Conservation (phyloP, 2,329 filamentous ascomycete genomes). For the Alternaria ventricosa region DNA sequence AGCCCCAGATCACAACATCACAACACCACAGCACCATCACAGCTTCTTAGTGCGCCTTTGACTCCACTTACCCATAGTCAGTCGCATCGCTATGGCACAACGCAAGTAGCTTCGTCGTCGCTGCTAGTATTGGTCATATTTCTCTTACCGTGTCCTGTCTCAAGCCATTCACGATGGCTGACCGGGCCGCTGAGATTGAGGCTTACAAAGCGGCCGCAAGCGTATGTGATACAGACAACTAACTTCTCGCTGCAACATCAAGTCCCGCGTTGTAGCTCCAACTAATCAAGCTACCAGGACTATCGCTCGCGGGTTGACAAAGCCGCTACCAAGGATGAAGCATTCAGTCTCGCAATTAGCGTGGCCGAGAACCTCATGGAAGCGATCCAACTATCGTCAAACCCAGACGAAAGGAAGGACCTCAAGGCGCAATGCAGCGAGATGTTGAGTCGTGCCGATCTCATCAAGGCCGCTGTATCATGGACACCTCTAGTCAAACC, state of each 20-base stretch:
- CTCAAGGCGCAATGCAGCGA: constrained; percentile 72
- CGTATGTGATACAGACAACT: constrained; percentile 38
- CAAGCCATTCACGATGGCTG: constrained; percentile 33
- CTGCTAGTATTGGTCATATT: neutral
- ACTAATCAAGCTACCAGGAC: constrained; percentile 31
- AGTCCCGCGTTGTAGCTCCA: neutral
- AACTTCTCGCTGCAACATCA: neutral
- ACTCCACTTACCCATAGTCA: neutral
- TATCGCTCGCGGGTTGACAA: constrained; percentile 54
- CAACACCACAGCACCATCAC: constrained; percentile 8
- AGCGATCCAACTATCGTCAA: constrained; percentile 68
- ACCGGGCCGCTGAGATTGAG: constrained; percentile 31
- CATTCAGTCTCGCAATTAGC: constrained; percentile 75
- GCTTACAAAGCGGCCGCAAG: constrained; percentile 41
- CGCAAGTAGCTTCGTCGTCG: constrained; percentile 3
- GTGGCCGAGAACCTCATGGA: constrained; percentile 84
- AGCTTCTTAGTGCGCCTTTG: neutral
- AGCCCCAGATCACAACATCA: constrained; percentile 28
- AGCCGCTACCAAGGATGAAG: constrained; percentile 64
- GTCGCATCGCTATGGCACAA: constrained; percentile 7
- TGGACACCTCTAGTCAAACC: constrained; percentile 31
- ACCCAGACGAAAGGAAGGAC: constrained; percentile 68
- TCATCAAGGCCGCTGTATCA: constrained; percentile 64
- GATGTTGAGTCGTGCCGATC: constrained; percentile 75
- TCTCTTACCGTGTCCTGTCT: neutral